Evolutionary conservation across 2,329 filamentous ascomycete genomes (phyloP).

Genomic region (Beauveria australis): DNA sequence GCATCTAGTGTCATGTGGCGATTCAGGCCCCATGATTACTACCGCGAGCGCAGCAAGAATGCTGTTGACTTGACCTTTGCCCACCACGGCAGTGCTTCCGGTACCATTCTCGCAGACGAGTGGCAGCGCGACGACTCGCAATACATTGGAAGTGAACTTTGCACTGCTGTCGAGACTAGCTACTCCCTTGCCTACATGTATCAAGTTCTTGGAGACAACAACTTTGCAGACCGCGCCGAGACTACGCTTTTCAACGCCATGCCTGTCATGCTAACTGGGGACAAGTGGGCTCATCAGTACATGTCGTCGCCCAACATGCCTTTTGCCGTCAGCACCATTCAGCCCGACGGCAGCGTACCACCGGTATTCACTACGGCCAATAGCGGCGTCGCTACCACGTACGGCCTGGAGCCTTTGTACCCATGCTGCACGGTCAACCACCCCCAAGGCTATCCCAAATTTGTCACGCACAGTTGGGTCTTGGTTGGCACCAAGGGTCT

Average conservation of each 20-base stretch:
- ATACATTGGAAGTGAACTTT: constrained; percentile 28
- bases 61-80: constrained; percentile 29
- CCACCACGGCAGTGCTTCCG: constrained; percentile 32
- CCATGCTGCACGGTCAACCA: constrained; percentile 53
- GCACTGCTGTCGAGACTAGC: constrained; percentile 25
- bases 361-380: constrained; percentile 40
- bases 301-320: constrained; percentile 46
- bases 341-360: constrained; percentile 15
- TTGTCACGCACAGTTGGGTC: constrained; percentile 39
- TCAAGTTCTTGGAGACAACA: constrained; percentile 22
- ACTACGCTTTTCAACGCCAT: constrained; percentile 46
- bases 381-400: constrained; percentile 30
- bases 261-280: constrained; percentile 39
- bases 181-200: constrained; percentile 27
- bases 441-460: constrained; percentile 49
- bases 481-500: constrained; percentile 33
- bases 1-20: constrained; percentile 32
- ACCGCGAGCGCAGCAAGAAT: constrained; percentile 27
- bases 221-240: constrained; percentile 44
- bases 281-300: constrained; percentile 50
- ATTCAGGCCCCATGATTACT: constrained; percentile 27
- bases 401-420: constrained; percentile 41
- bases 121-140: constrained; percentile 29
- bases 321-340: constrained; percentile 34
- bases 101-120: constrained; percentile 35